A percentile compares a stretch with the other conserved stretches of the same genome.
phyloP scores from a whole-genome alignment of 805 yeast genomes.

The Pichia heedii region DNA sequence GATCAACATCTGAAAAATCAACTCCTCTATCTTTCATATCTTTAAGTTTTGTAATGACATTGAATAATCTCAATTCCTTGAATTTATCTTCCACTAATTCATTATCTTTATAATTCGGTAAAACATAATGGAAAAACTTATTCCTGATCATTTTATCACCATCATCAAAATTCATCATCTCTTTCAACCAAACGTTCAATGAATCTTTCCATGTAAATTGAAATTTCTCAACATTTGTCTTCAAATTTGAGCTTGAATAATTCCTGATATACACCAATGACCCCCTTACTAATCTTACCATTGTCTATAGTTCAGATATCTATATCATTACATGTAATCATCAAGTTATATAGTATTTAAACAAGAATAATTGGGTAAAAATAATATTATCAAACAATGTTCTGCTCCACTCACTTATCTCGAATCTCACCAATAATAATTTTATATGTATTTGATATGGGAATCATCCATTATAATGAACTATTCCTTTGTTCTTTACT shows the following conservation, averaged over 20 bases:
- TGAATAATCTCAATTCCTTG: constrained; percentile 12
- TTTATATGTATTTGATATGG: too few relatives aligned
- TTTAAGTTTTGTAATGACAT: constrained; percentile 11
- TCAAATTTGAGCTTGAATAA: too few relatives aligned
- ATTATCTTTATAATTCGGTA: constrained; percentile 21
- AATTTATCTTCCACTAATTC: constrained; percentile 6
- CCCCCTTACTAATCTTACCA: too few relatives aligned
- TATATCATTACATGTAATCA: too few relatives aligned
- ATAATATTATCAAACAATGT: too few relatives aligned
- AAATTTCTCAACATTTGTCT: neutral
- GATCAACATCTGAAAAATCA: constrained; percentile 6
- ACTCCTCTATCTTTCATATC: constrained; percentile 1
- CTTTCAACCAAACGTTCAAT: constrained; percentile 19
- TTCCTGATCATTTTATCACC: constrained; percentile 21
- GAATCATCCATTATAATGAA: too few relatives aligned
- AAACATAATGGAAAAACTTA: constrained; percentile 12
- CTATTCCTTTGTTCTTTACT: too few relatives aligned
- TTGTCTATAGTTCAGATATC: too few relatives aligned
- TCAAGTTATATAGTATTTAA: too few relatives aligned
- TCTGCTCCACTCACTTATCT: too few relatives aligned
- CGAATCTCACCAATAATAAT: too few relatives aligned
- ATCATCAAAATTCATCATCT: constrained; percentile 10
- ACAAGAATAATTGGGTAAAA: too few relatives aligned
- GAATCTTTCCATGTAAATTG: constrained; percentile 5
- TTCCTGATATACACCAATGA: neutral